These are phyloP conservation scores for Leptosphaerulina australis DNA, from an alignment of 2,329 filamentous ascomycete species.

Conservation along the genomic window DNA sequence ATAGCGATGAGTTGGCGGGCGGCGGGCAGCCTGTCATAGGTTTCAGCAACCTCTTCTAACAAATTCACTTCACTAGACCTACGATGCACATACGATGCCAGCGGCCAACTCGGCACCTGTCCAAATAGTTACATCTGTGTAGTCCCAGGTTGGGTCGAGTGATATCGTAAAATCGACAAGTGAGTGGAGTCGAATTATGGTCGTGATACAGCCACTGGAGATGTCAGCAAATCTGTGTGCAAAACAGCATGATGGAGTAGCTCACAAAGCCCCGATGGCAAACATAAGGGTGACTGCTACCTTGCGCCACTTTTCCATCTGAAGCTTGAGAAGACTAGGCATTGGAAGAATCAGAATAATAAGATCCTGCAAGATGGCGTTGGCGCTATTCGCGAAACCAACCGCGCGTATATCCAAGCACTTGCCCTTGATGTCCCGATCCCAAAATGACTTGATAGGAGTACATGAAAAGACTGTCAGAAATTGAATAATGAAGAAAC, in stretches of 20 bases:
- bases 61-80: no score
- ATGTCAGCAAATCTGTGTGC: not conserved
- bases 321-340: slow-evolving; percentile 21
- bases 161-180: slow-evolving; percentile 32
- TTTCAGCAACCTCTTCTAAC: no score
- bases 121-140: slow-evolving; percentile 31
- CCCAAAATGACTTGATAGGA: slow-evolving; percentile 30
- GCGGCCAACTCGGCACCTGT: slow-evolving; percentile 35
- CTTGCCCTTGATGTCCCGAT: slow-evolving; percentile 30
- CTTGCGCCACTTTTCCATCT: slow-evolving; percentile 27
- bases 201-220: slow-evolving; percentile 25
- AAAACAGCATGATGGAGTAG: no score
- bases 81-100: slow-evolving; percentile 31
- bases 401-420: slow-evolving; percentile 30
- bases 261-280: slow-evolving; percentile 27
- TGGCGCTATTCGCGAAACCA: slow-evolving; percentile 27
- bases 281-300: slow-evolving; percentile 33
- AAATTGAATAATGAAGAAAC: slow-evolving; percentile 23
- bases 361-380: slow-evolving; percentile 29
- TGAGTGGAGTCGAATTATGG: slow-evolving; percentile 31
- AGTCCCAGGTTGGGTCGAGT: slow-evolving; percentile 38
- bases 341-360: slow-evolving; percentile 34
- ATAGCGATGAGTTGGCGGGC: slow-evolving; percentile 28
- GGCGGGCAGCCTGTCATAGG: no score
- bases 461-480: slow-evolving; percentile 30